Percentiles rank a stretch among this genome's conserved stretches.
Evolutionary conservation across 2,329 filamentous ascomycete species (phyloP).

Genomic region (Phoma sp.): DNA sequence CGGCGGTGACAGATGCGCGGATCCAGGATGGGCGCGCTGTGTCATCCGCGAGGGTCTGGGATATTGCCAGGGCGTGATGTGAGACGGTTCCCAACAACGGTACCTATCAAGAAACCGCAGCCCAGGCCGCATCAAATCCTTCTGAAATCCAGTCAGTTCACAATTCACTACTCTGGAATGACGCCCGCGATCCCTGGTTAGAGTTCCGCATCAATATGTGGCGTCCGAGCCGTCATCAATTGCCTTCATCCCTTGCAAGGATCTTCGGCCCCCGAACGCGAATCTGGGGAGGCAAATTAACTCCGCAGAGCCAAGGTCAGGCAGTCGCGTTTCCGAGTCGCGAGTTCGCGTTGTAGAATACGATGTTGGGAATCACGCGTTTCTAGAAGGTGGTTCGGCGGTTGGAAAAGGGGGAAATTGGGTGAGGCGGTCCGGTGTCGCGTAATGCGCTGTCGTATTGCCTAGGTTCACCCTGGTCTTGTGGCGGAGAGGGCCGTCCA

Average conservation of each 20-base stretch:
- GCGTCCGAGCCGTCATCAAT: constrained; percentile 15
- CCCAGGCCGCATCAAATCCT: constrained; percentile 2
- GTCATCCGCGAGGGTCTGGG: constrained; percentile 26
- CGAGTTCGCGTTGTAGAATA: constrained; percentile 7
- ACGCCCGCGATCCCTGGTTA: background rate
- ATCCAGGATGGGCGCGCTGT: constrained; percentile 29
- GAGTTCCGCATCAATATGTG: constrained; percentile 10
- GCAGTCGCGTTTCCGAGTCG: constrained; percentile 8
- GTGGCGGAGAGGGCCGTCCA: constrained; percentile 11
- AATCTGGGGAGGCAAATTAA: constrained; percentile 20
- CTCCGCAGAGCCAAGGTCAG: constrained; percentile 3
- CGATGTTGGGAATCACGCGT: constrained; percentile 10
- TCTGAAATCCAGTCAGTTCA: constrained; percentile 7
- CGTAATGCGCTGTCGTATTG: constrained; percentile 21
- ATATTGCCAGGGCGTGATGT: constrained; percentile 28
- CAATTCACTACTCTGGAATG: constrained; percentile 4
- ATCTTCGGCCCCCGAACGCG: constrained; percentile 18
- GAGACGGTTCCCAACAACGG: background rate
- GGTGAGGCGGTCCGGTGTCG: constrained; percentile 17
- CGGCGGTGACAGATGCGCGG: constrained; percentile 28
- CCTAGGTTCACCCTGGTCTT: constrained; percentile 17
- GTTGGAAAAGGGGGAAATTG: constrained; percentile 19
- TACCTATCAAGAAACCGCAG: background rate
- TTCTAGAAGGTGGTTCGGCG: constrained; percentile 18
- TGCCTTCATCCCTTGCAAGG: constrained; percentile 21